Conservation (phyloP, 139 green algal genomes). For the Marvania coccoides region DNA sequence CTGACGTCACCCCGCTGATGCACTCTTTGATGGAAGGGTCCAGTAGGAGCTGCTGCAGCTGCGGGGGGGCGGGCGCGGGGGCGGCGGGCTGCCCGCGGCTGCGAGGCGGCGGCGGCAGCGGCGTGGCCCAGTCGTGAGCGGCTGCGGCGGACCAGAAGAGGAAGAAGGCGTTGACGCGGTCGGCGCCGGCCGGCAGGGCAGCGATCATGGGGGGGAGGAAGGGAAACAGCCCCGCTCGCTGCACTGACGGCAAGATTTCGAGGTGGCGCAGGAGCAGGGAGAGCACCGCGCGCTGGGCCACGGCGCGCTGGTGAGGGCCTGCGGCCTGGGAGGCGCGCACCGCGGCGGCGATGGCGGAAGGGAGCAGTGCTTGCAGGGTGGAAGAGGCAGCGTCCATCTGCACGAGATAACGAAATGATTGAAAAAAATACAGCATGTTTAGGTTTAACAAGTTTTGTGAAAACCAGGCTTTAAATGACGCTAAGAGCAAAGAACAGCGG, state of each 20-base stretch:
- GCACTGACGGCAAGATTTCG: conserved; percentile 8
- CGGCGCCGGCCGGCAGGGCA: conserved; percentile 6
- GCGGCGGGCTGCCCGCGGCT: background rate
- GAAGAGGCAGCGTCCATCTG: conserved; percentile 20
- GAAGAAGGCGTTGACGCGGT: conserved; percentile 12
- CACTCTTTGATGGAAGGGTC: conserved; percentile 10
- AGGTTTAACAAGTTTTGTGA: too few relatives aligned
- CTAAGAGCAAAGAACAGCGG: background rate
- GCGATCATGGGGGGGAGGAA: conserved; percentile 20
- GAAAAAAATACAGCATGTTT: too few relatives aligned
- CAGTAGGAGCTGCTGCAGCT: conserved; percentile 20
- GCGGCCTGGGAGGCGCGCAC: background rate
- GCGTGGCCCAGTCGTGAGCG: conserved; percentile 14
- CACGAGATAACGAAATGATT: too few relatives aligned
- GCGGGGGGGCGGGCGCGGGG: background rate
- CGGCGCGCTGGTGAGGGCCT: background rate
- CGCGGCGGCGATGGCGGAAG: conserved; percentile 4
- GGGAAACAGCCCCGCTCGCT: conserved; percentile 22
- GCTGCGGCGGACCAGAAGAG: conserved; percentile 16
- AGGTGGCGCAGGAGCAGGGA: conserved; percentile 14
- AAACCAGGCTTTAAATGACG: too few relatives aligned
- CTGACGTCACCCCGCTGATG: background rate
- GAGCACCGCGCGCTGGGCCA: conserved; percentile 3
- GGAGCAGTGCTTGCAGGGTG: conserved; percentile 14
- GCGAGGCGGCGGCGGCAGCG: background rate